A percentile compares a stretch with the other conserved stretches of the same genome.
These are phyloP conservation scores for Xerophyta viscosa DNA, from an alignment of 106 monocot species.

Conservation along the genomic window DNA sequence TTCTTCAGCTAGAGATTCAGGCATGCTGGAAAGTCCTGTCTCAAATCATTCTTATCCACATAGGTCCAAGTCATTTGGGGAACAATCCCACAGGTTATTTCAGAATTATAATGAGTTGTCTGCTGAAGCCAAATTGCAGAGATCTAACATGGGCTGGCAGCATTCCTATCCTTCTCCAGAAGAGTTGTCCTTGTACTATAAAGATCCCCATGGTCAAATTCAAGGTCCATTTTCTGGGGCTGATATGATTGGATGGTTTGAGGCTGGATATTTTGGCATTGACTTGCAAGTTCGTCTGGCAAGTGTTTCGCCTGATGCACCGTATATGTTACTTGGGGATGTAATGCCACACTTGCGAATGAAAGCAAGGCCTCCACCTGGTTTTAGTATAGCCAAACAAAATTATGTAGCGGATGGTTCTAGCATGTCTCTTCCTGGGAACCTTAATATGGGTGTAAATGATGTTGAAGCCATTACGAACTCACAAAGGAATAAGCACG, in stretches of 20 bases:
- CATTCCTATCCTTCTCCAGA: constrained; percentile 48
- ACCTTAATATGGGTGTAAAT: constrained; percentile 17
- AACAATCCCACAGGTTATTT: constrained; percentile 17
- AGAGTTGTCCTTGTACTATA: constrained; percentile 62
- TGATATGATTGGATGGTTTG: constrained; percentile 94
- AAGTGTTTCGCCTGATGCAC: constrained; percentile 50
- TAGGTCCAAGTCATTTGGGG: constrained; percentile 35
- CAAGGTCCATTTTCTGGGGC: constrained; percentile 95
- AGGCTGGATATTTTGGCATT: constrained; percentile 94
- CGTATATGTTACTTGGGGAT: constrained; percentile 83
- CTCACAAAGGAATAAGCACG: constrained; percentile 25
- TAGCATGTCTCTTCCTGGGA: constrained; percentile 15
- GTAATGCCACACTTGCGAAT: constrained; percentile 85
- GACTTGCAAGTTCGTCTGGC: constrained; percentile 77
- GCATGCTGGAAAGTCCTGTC: constrained; percentile 20
- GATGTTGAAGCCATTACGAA: constrained; percentile 30
- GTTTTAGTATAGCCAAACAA: constrained; percentile 49
- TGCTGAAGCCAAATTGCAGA: constrained; percentile 12
- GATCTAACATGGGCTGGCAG: constrained; percentile 19
- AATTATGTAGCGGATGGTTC: constrained; percentile 27
- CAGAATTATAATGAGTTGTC: constrained; percentile 21
- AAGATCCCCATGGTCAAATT: constrained; percentile 94
- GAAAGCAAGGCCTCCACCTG: constrained; percentile 83
- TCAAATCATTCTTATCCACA: constrained; percentile 20
- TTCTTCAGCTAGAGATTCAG: constrained; percentile 18